Evolutionary conservation across 2,329 filamentous ascomycete genomes (phyloP), one percentile per base, ranked within the genome.

Genomic region (Fusarium veterinarium): DNA sequence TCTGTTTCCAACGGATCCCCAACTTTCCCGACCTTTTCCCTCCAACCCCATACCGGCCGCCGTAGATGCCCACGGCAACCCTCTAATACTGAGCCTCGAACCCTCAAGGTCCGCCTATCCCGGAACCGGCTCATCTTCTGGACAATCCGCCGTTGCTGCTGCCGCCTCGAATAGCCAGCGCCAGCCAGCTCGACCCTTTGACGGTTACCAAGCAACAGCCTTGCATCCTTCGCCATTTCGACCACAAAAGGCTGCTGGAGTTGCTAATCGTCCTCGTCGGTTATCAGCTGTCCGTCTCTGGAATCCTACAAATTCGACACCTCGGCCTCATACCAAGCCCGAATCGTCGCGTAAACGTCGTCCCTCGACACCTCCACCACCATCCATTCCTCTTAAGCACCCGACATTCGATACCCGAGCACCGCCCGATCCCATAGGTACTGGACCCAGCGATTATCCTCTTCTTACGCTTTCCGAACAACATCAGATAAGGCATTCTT

Each of bases 231-330:
- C 79, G 25, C 78, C 86, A 72, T 87, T 88, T 75, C 85, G 84
- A 69, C 85, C 77, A 70, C 83, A 80, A 71, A 80, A 82, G 37
- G 78, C 79, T 46, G 70, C 56, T 42, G 69, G 68, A 25, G 56
- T 72, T 55, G 74, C 49, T 31, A 80, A 74, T 37, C 81, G 83
- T 31, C 79, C 82, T 52, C 82, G 80, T 58, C 84, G 82, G 35
- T 81, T 84, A 35, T 83, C 84, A 8, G 82, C 86, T 28, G 84
- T 85, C 49, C 86, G 87, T 40, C 86, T 90, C 72, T 90, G 88
- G 88, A 90, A 90, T 75, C 88, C 88, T 30, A 87, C 87, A 65
- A 90, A 90, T 77, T 90, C 87, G 31, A 90, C 88, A 5, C 88
- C 87, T 48, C 83, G 87, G 64, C 74, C 79, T 60, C 71, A 81